A percentile compares a stretch with the other conserved stretches of the same genome.
These are phyloP conservation scores for Heliamphora pulchella DNA, from an alignment of 179 eudicot genomes.

Conservation along the genomic window DNA sequence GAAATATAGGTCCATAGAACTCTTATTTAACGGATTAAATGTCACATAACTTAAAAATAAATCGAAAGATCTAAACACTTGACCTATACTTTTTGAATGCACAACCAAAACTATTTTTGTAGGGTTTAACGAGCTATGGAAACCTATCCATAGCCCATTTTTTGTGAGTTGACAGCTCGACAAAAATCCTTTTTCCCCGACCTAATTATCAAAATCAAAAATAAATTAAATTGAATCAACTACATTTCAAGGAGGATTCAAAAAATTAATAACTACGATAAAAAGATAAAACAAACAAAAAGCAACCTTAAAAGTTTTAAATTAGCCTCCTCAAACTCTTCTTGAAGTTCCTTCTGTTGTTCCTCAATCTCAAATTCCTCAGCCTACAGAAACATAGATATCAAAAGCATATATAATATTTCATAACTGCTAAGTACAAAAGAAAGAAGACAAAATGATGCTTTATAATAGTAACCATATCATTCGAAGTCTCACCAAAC, in stretches of 20 bases:
- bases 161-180: too few relatives aligned
- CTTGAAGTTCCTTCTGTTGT: conserved; percentile 54
- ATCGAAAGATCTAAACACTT: too few relatives aligned
- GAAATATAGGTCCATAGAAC: too few relatives aligned
- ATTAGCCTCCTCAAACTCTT: conserved; percentile 40
- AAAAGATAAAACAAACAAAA: background rate
- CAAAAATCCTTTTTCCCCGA: too few relatives aligned
- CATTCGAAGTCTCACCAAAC: background rate
- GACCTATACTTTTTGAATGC: background rate
- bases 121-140: background rate
- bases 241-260: background rate
- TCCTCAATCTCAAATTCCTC: conserved; percentile 75
- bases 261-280: background rate
- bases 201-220: background rate
- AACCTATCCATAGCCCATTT: background rate
- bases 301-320: conserved; percentile 45
- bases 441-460: background rate
- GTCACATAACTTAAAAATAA: too few relatives aligned
- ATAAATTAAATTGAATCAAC: background rate
- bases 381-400: conserved; percentile 39
- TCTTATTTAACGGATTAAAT: too few relatives aligned
- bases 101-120: background rate
- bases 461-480: background rate
- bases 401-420: conserved; percentile 7
- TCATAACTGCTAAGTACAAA: too few relatives aligned